A percentile compares a stretch with the other conserved stretches of the same genome.
phyloP scores from a whole-genome alignment of 257 asterid species.

The Hygrophila difformis region DNA sequence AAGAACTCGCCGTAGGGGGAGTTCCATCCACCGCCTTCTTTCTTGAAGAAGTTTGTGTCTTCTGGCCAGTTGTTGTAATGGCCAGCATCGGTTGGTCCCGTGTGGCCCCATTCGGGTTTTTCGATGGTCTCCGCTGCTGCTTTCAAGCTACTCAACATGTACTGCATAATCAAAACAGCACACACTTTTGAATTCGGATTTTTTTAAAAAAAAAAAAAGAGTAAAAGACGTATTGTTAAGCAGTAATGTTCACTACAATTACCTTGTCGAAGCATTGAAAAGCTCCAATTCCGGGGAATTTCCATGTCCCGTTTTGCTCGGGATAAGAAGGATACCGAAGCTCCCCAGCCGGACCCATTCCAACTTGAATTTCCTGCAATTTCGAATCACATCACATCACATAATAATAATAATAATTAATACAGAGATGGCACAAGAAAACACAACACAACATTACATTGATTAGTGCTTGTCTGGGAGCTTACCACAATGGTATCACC shows the following conservation, averaged over 20 bases:
- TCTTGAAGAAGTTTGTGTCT: conserved; percentile 82
- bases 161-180: conserved; percentile 61
- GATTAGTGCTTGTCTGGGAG: not conserved
- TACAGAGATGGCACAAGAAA: not conserved
- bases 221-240: too few species aligned
- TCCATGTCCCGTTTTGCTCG: conserved; percentile 75
- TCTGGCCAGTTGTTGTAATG: conserved; percentile 97
- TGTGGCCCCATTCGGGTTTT: conserved; percentile 86
- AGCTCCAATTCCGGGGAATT: conserved; percentile 91
- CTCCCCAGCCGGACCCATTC: conserved; percentile 99
- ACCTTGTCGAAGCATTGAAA: conserved; percentile 97
- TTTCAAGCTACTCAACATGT: conserved; percentile 80
- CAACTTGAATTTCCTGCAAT: conserved; percentile 98
- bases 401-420: not conserved
- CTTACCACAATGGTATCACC: conserved; percentile 83
- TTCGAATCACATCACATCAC: too few species aligned
- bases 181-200: too few species aligned
- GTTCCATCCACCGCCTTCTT: conserved; percentile 79
- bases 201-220: too few species aligned
- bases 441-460: too few species aligned
- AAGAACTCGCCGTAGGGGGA: conserved; percentile 68
- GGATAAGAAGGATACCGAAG: conserved; percentile 96
- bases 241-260: too few species aligned
- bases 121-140: conserved; percentile 79
- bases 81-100: conserved; percentile 92